Evolutionary conservation across 2,329 filamentous ascomycete species (phyloP), one percentile per base, ranked within the genome.

Genomic region (Pseudonectria buxi): DNA sequence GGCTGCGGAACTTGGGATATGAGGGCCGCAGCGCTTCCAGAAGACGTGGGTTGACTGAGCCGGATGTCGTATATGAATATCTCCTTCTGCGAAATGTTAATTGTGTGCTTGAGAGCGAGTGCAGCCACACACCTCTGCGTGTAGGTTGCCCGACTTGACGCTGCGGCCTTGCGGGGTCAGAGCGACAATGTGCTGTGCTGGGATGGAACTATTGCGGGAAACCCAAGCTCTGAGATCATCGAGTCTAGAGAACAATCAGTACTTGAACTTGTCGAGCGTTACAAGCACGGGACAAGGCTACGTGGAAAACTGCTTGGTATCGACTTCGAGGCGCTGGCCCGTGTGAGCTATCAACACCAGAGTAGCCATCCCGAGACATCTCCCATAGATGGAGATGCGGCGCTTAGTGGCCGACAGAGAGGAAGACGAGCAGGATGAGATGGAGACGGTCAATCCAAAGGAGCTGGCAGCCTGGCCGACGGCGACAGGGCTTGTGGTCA

Each of bases 321-420:
- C 86, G 61, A 85, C 76, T 61, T 81, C 74, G 58, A 95, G 74
- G 66, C 83, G 82, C 72, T 87, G 82, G 71, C 90, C 90, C 64
- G 85, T 88, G 68, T 94, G 89, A 74, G 87, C 88, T 59, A 95
- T 82, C 71, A 87, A 86, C 65, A 95, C 81, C 68, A 86, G 80
- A 61, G 90, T 78, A 69, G 86, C 84, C 87, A 94, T 94, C 65
- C 71, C 76, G 66, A 68, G 67, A 67, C 70, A 74, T 72, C 56
- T 65, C 65, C 59, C 54, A 51, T 53, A 41, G 39, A 50, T 49
- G 47, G 44, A 32, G 36, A 47, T 47, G 47, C 53, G 46, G 54
- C 47, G 45, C 48, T 46, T 43, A 35, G 50, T 44, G 45, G 48
- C 50, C 39, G 44, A 33, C 39, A 30, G 30, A 33, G 29, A 36